These are phyloP conservation scores for Globisporangium solare DNA, from an alignment of 352 stramenopile genomes.

Conservation along the genomic window DNA sequence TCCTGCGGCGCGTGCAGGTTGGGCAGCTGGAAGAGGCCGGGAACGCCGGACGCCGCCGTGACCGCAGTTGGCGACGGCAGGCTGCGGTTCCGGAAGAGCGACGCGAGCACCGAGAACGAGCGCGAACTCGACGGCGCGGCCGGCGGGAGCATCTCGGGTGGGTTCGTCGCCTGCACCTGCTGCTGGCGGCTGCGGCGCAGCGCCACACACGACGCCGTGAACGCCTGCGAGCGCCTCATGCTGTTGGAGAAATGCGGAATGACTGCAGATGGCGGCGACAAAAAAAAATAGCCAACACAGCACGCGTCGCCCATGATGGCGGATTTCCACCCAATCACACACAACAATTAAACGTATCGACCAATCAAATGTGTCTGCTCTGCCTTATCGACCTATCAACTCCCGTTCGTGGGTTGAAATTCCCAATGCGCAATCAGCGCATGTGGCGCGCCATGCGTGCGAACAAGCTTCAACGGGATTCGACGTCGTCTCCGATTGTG, in stretches of 20 bases:
- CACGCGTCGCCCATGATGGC: neutral
- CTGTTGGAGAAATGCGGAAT: neutral
- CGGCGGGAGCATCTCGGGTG: neutral
- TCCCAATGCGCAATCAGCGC: neutral
- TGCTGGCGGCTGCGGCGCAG: neutral
- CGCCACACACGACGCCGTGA: neutral
- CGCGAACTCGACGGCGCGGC: neutral
- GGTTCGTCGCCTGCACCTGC: too few species aligned
- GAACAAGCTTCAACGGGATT: too few species aligned
- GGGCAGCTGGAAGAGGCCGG: conserved; percentile 69
- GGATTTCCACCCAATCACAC: neutral
- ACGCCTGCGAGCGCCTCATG: neutral
- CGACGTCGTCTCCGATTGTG: too few species aligned
- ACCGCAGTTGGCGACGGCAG: neutral
- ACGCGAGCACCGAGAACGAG: conserved; percentile 15
- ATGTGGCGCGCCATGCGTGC: neutral
- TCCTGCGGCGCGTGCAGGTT: conserved; percentile 52
- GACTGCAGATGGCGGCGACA: neutral
- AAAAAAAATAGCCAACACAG: neutral
- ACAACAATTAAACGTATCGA: neutral
- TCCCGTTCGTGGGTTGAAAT: neutral
- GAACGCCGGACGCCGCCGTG: conserved; percentile 10
- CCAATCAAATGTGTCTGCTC: neutral
- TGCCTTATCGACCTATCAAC: neutral
- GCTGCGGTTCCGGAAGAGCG: conserved; percentile 8